phyloP scores from a whole-genome alignment of 192 early-diverging fungal species.

The Phlyctochytrium bullatum region DNA sequence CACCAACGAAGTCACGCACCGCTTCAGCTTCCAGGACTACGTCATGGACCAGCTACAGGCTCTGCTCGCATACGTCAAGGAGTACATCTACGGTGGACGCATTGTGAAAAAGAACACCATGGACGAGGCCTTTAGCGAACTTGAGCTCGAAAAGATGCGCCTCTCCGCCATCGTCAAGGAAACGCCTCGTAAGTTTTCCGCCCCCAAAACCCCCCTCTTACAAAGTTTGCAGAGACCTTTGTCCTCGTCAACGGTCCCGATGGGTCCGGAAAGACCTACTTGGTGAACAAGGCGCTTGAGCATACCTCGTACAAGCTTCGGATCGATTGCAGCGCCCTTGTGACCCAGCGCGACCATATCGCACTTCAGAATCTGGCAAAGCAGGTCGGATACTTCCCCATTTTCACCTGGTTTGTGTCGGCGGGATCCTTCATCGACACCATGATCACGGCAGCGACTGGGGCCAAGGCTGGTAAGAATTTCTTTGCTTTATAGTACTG shows the following conservation, averaged over 20 bases:
- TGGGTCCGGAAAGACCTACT: slow-evolving; percentile 74
- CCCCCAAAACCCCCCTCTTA: too few relatives aligned
- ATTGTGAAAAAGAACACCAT: background rate
- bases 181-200: slow-evolving; percentile 15
- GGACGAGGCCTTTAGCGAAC: slow-evolving; percentile 19
- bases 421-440: slow-evolving; percentile 73
- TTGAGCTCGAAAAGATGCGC: slow-evolving; percentile 33
- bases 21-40: slow-evolving; percentile 65
- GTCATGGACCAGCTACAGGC: background rate
- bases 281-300: slow-evolving; percentile 70
- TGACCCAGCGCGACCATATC: slow-evolving; percentile 68
- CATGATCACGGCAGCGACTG: slow-evolving; percentile 82
- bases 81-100: background rate
- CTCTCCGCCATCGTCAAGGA: slow-evolving; percentile 47
- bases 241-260: slow-evolving; percentile 80
- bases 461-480: slow-evolving; percentile 72
- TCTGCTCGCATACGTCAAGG: background rate
- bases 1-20: slow-evolving; percentile 75
- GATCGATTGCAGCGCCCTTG: slow-evolving; percentile 78
- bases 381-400: slow-evolving; percentile 89
- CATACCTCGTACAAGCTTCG: slow-evolving; percentile 68
- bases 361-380: slow-evolving; percentile 72
- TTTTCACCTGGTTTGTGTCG: slow-evolving; percentile 72
- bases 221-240: slow-evolving; percentile 73
- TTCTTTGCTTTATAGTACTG: background rate